Percentiles rank a stretch among this genome's conserved stretches.
These are phyloP conservation scores for Hansfordia pulvinata DNA, from an alignment of 2,329 filamentous ascomycete genomes.

Conservation along the genomic window DNA sequence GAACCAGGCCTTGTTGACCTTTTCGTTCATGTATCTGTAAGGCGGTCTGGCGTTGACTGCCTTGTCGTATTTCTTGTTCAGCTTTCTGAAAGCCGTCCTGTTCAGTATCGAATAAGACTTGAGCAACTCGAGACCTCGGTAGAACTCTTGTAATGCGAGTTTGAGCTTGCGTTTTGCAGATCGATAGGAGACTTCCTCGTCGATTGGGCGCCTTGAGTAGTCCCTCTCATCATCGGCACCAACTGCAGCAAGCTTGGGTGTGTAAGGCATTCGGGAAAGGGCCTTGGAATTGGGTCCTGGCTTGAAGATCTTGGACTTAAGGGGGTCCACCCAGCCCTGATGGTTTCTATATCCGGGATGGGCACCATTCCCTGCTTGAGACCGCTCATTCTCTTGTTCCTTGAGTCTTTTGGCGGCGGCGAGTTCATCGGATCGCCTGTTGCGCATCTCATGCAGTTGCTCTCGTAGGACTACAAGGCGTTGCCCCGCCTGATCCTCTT, in stretches of 20 bases:
- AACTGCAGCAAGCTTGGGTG: constrained; percentile 24
- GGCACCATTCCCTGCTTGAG: too few relatives aligned
- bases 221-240: constrained; percentile 24
- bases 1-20: constrained; percentile 83
- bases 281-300: constrained; percentile 48
- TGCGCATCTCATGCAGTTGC: constrained; percentile 87
- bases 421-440: constrained; percentile 64
- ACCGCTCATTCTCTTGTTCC: constrained; percentile 15
- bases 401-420: constrained; percentile 24
- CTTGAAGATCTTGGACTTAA: constrained; percentile 39
- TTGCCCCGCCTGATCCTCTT: constrained; percentile 72
- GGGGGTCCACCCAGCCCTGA: constrained; percentile 33
- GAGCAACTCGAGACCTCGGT: constrained; percentile 78
- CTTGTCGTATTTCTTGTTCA: constrained; percentile 99
- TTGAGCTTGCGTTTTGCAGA: constrained; percentile 88
- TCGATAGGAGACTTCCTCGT: constrained; percentile 64
- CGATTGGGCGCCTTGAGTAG: constrained; percentile 33
- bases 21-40: constrained; percentile 76
- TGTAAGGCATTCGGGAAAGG: constrained; percentile 37
- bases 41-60: constrained; percentile 64
- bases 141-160: constrained; percentile 81
- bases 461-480: constrained; percentile 59
- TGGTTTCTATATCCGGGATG: constrained; percentile 12
- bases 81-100: constrained; percentile 85
- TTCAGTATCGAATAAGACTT: constrained; percentile 88